A percentile compares a stretch with the other conserved stretches of the same genome.
Conservation (phyloP, 2,329 filamentous ascomycete genomes). For the Pyrenochaeta sp. region DNA sequence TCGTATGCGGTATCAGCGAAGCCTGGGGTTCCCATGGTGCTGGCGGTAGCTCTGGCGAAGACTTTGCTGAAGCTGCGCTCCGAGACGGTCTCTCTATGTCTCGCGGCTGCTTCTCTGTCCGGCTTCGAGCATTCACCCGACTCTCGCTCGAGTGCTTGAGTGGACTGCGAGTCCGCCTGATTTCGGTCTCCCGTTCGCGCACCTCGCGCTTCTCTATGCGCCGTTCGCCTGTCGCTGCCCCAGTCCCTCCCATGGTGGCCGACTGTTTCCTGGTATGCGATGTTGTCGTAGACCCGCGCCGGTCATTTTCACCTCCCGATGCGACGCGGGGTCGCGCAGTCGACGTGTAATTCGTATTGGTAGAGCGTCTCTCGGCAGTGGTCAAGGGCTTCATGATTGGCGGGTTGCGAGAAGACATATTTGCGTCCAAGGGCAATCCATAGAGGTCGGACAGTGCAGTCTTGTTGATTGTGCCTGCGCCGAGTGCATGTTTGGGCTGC, state of each 20-base stretch:
- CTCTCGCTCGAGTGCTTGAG: conserved; percentile 47
- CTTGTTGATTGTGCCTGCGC: conserved; percentile 31
- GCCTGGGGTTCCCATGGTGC: conserved; percentile 81
- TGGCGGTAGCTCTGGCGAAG: conserved; percentile 32
- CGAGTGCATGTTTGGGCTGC: conserved; percentile 25
- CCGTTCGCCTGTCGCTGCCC: conserved; percentile 34
- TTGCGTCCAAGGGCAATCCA: conserved; percentile 33
- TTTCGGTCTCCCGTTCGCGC: conserved; percentile 46
- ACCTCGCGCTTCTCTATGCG: conserved; percentile 48
- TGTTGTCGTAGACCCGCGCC: conserved; percentile 29
- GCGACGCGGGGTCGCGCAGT: conserved; percentile 49
- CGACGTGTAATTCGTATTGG: conserved; percentile 42
- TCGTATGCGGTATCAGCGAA: conserved; percentile 73
- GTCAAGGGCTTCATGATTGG: conserved; percentile 39
- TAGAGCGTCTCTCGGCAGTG: conserved; percentile 41
- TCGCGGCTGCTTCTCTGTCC: conserved; percentile 41
- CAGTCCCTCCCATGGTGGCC: conserved; percentile 23
- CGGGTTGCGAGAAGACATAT: conserved; percentile 47
- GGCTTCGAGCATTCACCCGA: conserved; percentile 42
- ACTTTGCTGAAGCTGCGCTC: conserved; percentile 29
- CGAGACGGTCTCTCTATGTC: conserved; percentile 33
- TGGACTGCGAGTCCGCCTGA: conserved; percentile 46
- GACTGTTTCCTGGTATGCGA: conserved; percentile 43
- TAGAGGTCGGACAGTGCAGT: conserved; percentile 21
- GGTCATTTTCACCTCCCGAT: conserved; percentile 44